phyloP scores from a whole-genome alignment of 495 filamentous ascomycete species.

The Aspergillus cristatus region DNA sequence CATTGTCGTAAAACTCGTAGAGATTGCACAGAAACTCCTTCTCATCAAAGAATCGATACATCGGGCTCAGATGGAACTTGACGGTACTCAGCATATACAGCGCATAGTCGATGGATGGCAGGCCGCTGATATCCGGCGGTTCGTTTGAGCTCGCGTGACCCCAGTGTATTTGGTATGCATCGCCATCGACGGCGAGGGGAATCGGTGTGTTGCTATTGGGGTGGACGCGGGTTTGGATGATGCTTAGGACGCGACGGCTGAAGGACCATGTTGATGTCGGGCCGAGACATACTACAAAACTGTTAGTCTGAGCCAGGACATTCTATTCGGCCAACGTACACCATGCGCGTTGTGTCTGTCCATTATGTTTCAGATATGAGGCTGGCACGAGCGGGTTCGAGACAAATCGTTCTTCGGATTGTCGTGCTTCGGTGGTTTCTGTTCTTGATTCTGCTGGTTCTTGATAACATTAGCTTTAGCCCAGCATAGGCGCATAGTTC shows the following conservation, averaged over 20 bases:
- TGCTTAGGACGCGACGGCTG: slow-evolving; percentile 20
- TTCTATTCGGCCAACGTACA: slow-evolving; percentile 4
- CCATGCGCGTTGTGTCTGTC: slow-evolving; percentile 8
- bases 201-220: slow-evolving; percentile 12
- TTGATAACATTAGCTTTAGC: neutral
- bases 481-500: neutral
- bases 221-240: slow-evolving; percentile 15
- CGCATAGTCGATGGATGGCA: slow-evolving; percentile 22
- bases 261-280: slow-evolving; percentile 32
- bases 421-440: slow-evolving; percentile 2
- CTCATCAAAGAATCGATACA: slow-evolving; percentile 26
- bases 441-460: slow-evolving; percentile 3
- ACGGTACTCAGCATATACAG: slow-evolving; percentile 22
- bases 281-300: slow-evolving; percentile 19
- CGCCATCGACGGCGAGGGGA: slow-evolving; percentile 19
- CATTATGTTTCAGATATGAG: slow-evolving; percentile 11
- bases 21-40: slow-evolving; percentile 20
- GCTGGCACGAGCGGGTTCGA: slow-evolving; percentile 15
- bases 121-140: slow-evolving; percentile 13
- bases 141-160: slow-evolving; percentile 16
- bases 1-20: slow-evolving; percentile 16
- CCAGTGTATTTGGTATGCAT: slow-evolving; percentile 23
- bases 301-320: neutral
- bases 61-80: slow-evolving; percentile 20
- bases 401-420: slow-evolving; percentile 12